These are phyloP conservation scores for Phytophthora megakarya DNA, from an alignment of 352 stramenopile species.

Conservation along the genomic window DNA sequence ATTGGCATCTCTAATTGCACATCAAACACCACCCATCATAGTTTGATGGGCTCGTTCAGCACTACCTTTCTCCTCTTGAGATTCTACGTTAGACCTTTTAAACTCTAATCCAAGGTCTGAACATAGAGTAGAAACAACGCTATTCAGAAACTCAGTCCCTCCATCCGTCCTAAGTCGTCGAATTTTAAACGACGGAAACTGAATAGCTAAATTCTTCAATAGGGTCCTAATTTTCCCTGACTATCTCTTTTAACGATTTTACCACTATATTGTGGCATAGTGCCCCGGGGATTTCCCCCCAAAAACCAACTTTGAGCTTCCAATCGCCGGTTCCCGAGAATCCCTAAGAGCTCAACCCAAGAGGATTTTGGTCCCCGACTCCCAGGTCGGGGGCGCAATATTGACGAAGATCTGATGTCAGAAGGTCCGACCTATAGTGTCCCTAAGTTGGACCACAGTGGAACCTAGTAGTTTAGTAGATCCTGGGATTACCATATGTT, in stretches of 20 bases:
- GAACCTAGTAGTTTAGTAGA: too few species aligned
- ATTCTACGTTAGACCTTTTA: conserved; percentile 10
- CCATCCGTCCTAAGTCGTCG: conserved; percentile 4
- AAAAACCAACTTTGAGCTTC: too few species aligned
- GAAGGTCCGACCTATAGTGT: too few species aligned
- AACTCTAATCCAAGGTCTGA: background rate
- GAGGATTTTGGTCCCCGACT: too few species aligned
- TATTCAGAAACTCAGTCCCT: conserved; percentile 8
- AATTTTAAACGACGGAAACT: conserved; percentile 3
- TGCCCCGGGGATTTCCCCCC: too few species aligned
- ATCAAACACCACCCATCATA: background rate
- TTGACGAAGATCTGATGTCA: too few species aligned
- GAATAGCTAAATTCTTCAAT: conserved; percentile 9
- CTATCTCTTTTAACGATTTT: conserved; percentile 13
- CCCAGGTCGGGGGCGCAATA: too few species aligned
- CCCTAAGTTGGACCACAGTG: too few species aligned
- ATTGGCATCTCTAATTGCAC: background rate
- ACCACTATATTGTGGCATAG: too few species aligned
- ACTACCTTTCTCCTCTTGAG: conserved; percentile 9
- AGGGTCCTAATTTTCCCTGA: conserved; percentile 5
- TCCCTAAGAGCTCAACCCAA: too few species aligned
- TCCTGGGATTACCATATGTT: too few species aligned
- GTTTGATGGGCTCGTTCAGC: conserved; percentile 5
- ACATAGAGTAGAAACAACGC: background rate
- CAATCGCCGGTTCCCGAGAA: too few species aligned